A percentile compares a stretch with the other conserved stretches of the same genome.
Evolutionary conservation across 305 asterid species (phyloP).

Genomic region (Solanum hybrid): DNA sequence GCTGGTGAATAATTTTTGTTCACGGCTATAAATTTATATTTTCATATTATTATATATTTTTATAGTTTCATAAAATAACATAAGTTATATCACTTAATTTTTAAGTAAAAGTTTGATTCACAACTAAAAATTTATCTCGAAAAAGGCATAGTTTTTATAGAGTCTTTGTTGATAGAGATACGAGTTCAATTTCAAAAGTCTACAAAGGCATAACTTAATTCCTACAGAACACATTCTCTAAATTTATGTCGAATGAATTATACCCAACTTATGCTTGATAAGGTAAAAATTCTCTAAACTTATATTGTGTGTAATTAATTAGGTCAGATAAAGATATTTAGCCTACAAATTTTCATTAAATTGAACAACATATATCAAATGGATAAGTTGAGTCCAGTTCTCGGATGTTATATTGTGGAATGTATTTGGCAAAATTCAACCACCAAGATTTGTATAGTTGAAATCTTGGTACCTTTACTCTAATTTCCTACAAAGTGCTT

Average conservation of each 20-base stretch:
- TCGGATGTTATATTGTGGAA: neutral
- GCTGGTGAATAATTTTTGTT: no score
- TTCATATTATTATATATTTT: neutral
- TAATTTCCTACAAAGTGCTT: neutral
- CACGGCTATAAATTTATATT: neutral
- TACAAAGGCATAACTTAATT: neutral
- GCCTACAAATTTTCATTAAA: neutral
- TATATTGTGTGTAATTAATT: neutral
- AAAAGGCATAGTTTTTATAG: neutral
- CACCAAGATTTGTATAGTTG: neutral
- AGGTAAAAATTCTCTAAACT: neutral
- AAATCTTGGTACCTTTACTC: neutral
- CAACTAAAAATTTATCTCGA: neutral
- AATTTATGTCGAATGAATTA: neutral
- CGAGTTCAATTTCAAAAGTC: neutral
- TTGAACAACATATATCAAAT: neutral
- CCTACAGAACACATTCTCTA: neutral
- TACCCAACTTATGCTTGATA: neutral
- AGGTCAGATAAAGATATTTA: neutral
- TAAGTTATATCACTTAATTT: no score
- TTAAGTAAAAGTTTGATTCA: neutral
- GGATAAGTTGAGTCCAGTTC: neutral
- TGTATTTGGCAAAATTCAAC: neutral
- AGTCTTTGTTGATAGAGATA: accelerated
- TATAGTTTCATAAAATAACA: neutral